These are phyloP conservation scores for Glaciozyma antarctica DNA, from an alignment of 768 basidiomycete species.

Conservation along the genomic window DNA sequence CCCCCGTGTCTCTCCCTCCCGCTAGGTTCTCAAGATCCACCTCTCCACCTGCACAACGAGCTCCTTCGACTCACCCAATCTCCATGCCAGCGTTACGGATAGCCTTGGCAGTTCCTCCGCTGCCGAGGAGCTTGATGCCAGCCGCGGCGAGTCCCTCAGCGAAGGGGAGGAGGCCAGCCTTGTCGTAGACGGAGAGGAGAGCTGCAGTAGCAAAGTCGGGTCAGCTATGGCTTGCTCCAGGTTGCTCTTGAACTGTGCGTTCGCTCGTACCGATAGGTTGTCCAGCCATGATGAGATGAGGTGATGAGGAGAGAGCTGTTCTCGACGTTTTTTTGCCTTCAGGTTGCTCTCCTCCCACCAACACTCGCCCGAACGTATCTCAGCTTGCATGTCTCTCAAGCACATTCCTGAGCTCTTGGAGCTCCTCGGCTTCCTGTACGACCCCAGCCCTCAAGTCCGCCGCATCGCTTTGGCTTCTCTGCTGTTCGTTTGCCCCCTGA, in stretches of 20 bases:
- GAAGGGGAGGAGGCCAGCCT: constrained; percentile 75
- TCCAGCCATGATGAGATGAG: background rate
- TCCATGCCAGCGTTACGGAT: constrained; percentile 86
- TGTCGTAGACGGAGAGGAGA: constrained; percentile 92
- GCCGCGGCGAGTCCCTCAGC: constrained; percentile 70
- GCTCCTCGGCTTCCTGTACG: constrained; percentile 74
- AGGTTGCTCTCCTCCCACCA: background rate
- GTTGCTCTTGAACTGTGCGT: background rate
- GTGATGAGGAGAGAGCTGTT: background rate
- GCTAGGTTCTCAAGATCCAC: background rate
- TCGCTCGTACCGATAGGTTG: background rate
- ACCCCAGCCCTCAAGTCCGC: constrained; percentile 76
- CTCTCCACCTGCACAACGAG: background rate
- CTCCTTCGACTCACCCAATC: constrained; percentile 59
- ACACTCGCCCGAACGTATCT: no score
- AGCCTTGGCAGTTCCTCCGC: constrained; percentile 95
- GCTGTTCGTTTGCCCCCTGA: constrained; percentile 45
- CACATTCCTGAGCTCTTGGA: constrained; percentile 40
- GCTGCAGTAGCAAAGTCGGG: constrained; percentile 42
- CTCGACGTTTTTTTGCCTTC: background rate
- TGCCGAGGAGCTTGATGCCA: constrained; percentile 82
- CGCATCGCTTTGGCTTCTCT: constrained; percentile 78
- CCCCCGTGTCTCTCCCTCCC: background rate
- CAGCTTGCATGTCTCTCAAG: background rate
- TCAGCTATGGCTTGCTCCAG: background rate